These are phyloP conservation scores for Tolypocladium album DNA, from an alignment of 2,329 filamentous ascomycete species.

Conservation along the genomic window DNA sequence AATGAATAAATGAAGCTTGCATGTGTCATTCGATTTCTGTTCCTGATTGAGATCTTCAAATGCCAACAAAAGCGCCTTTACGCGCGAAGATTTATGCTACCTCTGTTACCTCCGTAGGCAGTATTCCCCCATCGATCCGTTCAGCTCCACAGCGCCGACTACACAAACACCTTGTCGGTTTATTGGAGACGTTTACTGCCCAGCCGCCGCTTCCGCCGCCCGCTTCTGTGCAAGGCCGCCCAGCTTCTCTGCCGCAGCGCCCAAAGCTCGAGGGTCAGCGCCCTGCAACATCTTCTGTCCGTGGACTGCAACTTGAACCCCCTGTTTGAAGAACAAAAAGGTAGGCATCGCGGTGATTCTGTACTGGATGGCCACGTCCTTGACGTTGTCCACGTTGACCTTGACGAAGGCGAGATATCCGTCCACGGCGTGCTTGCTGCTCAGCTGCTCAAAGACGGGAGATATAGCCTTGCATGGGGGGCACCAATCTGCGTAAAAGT, in stretches of 20 bases:
- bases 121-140: not conserved
- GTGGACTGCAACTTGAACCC: slow-evolving; percentile 26
- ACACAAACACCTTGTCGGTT: not conserved
- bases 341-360: slow-evolving; percentile 88
- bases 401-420: slow-evolving; percentile 62
- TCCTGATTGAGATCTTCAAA: not conserved
- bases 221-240: slow-evolving; percentile 22
- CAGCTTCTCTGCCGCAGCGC: slow-evolving; percentile 25
- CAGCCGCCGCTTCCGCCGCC: slow-evolving; percentile 7
- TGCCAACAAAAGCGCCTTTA: not conserved
- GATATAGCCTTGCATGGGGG: slow-evolving; percentile 37
- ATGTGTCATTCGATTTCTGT: not conserved
- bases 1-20: no score
- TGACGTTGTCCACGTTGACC: slow-evolving; percentile 79
- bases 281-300: slow-evolving; percentile 21
- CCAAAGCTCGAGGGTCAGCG: slow-evolving; percentile 18
- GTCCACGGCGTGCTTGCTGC: slow-evolving; percentile 9
- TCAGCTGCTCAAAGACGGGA: slow-evolving; percentile 25
- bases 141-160: not conserved
- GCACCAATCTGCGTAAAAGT: slow-evolving; percentile 43
- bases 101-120: not conserved
- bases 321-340: slow-evolving; percentile 78
- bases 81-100: not conserved
- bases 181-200: not conserved
- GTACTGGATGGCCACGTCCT: slow-evolving; percentile 64